phyloP scores from a whole-genome alignment of 495 filamentous ascomycete genomes.

The Massariosphaeria phaeospora region DNA sequence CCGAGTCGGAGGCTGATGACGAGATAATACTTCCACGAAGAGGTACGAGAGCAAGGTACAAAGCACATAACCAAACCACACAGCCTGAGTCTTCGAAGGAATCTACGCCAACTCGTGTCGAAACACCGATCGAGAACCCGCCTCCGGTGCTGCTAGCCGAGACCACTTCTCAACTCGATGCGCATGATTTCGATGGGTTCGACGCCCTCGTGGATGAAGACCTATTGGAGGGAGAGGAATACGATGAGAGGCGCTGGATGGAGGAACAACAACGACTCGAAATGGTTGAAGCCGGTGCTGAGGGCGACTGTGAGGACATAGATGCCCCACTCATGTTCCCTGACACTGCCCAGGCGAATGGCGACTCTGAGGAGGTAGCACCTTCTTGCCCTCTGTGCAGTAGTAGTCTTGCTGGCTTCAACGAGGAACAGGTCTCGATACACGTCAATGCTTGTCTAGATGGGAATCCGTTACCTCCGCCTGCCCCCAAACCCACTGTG shows the following conservation, averaged over 20 bases:
- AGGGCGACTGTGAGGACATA: conserved; percentile 36
- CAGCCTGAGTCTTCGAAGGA: conserved; percentile 6
- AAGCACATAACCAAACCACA: neutral
- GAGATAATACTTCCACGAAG: conserved; percentile 23
- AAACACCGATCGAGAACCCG: conserved; percentile 5
- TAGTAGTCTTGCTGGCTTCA: conserved; percentile 54
- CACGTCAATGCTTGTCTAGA: conserved; percentile 96
- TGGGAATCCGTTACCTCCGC: conserved; percentile 58
- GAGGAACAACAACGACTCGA: conserved; percentile 59
- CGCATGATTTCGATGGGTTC: conserved; percentile 62
- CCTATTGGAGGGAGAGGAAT: conserved; percentile 57
- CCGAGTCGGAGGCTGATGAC: conserved; percentile 59
- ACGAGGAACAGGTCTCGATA: conserved; percentile 51
- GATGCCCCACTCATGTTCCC: conserved; percentile 33
- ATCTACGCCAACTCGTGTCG: conserved; percentile 2
- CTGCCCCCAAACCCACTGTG: conserved; percentile 21
- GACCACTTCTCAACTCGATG: conserved; percentile 52
- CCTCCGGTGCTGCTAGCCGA: conserved; percentile 49
- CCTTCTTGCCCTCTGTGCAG: conserved; percentile 73
- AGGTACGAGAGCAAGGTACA: neutral
- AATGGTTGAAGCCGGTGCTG: conserved; percentile 43
- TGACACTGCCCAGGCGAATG: conserved; percentile 12
- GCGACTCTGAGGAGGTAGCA: neutral
- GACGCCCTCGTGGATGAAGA: conserved; percentile 46
- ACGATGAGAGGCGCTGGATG: conserved; percentile 56